Conservation (phyloP, 2,329 filamentous ascomycete species). For the Biscogniauxia mediterranea region DNA sequence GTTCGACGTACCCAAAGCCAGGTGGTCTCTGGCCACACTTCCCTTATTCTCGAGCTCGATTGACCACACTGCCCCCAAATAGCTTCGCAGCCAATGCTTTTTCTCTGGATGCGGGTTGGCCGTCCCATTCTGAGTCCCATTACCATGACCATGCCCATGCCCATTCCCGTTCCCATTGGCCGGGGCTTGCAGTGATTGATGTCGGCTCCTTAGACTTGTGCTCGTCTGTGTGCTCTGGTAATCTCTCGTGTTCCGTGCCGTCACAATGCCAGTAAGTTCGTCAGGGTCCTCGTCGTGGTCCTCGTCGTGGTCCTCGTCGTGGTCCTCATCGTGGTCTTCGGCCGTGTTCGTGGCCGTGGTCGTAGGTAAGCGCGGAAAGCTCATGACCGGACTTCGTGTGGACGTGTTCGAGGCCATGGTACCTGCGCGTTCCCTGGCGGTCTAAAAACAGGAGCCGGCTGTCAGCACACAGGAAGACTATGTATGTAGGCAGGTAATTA, state of each 20-base stretch:
- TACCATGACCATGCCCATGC: no score
- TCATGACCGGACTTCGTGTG: slow-evolving; percentile 20
- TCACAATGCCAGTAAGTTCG: slow-evolving; percentile 43
- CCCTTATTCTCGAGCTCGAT: slow-evolving; percentile 85
- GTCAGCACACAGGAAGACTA: slow-evolving; percentile 5
- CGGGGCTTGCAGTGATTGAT: slow-evolving; percentile 13
- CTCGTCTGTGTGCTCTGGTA: slow-evolving; percentile 40
- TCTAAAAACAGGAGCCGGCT: slow-evolving; percentile 29
- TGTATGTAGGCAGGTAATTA: background rate
- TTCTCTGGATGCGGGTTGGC: slow-evolving; percentile 20
- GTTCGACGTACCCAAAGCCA: slow-evolving; percentile 64
- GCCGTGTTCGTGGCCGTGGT: no score
- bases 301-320: slow-evolving; percentile 16
- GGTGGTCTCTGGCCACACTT: slow-evolving; percentile 77
- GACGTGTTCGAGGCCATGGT: slow-evolving; percentile 34
- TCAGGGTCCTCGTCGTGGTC: slow-evolving; percentile 29
- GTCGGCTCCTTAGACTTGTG: slow-evolving; percentile 22
- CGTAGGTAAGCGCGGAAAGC: slow-evolving; percentile 14
- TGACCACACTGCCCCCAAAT: slow-evolving; percentile 50
- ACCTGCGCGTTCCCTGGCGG: slow-evolving; percentile 42
- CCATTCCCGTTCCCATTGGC: slow-evolving; percentile 18
- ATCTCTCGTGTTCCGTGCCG: slow-evolving; percentile 35
- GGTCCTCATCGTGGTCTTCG: slow-evolving; percentile 7
- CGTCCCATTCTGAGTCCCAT: slow-evolving; percentile 4
- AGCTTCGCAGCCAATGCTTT: slow-evolving; percentile 51